Evolutionary conservation across 495 filamentous ascomycete species (phyloP), one percentile per base, ranked within the genome.

Genomic region (Podospora bellae-mahoneyi): DNA sequence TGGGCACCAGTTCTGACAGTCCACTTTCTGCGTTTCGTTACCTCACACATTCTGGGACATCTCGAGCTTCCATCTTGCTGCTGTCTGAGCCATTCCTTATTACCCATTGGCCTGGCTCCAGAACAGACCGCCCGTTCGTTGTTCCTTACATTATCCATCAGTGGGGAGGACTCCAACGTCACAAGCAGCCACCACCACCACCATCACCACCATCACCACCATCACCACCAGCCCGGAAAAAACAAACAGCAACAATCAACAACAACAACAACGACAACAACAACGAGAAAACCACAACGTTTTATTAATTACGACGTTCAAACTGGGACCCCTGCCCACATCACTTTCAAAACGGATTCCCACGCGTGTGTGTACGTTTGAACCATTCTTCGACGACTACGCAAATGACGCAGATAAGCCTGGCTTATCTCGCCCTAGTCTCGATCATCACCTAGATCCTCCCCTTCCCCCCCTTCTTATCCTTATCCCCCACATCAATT

Each of bases 331-430:
- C 20, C 20, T 23, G 20, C 20, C 20, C 20, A 23, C 20, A 23
- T 23, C 20, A 23, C 20, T 23, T 23, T 23, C 20, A 23, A 23
- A 23, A 1, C 20, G 20, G 20, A 23, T 23, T 23, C 1, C 20
- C 20, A 23, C 20, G 20, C 65, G 60, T 10, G 39, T 48, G 39
- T 56, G 69, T 65, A 62, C 65, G 64, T 62, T 72, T 55, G 20
- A 23, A 68, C 30, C 30, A 32, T 67, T 5, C 13, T n/a, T 58
- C 39, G 39, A 63, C 60, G 56, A 26, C 68, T 64, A 70, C 65
- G 62, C 76, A 76, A 81, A 84, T 83, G 82, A 83, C 82, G 82
- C 79, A 78, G 77, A 81, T 81, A 82, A 81, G 75, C 78, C 77
- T 78, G 72, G 73, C 81, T 82, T 82, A 84, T 84, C 82, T 84